A percentile compares a stretch with the other conserved stretches of the same genome.
Conservation (phyloP, 2,329 filamentous ascomycete genomes). For the Tympanopsis confertula region DNA sequence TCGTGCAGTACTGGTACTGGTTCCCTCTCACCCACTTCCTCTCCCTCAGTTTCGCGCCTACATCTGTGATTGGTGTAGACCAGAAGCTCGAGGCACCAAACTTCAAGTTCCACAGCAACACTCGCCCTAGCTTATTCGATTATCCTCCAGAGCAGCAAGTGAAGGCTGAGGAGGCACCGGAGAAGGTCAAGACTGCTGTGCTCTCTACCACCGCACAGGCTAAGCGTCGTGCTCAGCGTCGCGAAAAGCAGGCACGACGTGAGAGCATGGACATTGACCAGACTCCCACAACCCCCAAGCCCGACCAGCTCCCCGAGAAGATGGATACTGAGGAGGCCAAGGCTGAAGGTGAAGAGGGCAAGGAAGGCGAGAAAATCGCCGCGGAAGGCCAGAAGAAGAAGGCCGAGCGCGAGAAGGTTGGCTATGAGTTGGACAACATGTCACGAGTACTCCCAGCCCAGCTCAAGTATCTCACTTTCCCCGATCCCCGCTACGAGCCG, state of each 20-base stretch:
- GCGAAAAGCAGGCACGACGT: conserved; percentile 76
- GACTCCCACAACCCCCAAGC: conserved; percentile 58
- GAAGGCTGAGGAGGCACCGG: conserved; percentile 84
- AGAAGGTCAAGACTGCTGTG: conserved; percentile 89
- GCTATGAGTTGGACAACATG: conserved; percentile 95
- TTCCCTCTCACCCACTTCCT: conserved; percentile 98
- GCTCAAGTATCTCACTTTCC: conserved; percentile 91
- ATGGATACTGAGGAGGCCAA: conserved; percentile 29
- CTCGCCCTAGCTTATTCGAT: conserved; percentile 88
- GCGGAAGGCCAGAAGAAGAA: conserved; percentile 47
- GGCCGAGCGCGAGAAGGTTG: conserved; percentile 87
- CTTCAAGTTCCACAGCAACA: conserved; percentile 93
- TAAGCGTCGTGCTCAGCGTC: conserved; percentile 85
- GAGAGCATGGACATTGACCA: conserved; percentile 95
- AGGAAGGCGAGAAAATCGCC: conserved; percentile 45
- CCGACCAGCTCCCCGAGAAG: conserved; percentile 58
- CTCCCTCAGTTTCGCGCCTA: conserved; percentile 90
- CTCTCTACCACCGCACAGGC: conserved; percentile 94
- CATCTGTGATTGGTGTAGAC: conserved; percentile 87
- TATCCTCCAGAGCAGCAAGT: conserved; percentile 95
- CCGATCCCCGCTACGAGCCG: conserved; percentile 79
- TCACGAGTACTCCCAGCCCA: conserved; percentile 83
- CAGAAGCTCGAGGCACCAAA: conserved; percentile 85
- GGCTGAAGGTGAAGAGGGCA: conserved; percentile 49
- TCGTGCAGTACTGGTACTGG: conserved; percentile 99